A percentile compares a stretch with the other conserved stretches of the same genome.
Conservation (phyloP, 2,329 filamentous ascomycete genomes). For the Apiospora saccharicola region DNA sequence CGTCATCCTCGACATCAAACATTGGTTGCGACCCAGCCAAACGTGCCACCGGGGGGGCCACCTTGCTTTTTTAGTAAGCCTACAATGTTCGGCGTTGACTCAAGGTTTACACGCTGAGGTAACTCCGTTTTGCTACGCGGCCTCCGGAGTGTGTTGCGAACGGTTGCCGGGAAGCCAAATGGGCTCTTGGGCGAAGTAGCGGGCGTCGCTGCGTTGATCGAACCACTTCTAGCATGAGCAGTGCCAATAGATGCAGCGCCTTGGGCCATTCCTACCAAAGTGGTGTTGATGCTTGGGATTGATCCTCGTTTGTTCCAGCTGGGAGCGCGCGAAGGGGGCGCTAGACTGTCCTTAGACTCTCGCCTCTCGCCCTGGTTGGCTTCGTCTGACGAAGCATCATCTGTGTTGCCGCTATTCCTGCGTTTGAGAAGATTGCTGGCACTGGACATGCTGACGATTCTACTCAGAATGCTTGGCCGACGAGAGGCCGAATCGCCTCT, state of each 20-base stretch:
- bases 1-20: constrained; percentile 61
- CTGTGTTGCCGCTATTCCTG: constrained; percentile 33
- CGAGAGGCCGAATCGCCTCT: constrained; percentile 50
- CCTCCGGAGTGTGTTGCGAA: constrained; percentile 60
- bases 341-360: constrained; percentile 57
- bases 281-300: constrained; percentile 65
- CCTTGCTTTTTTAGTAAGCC: constrained; percentile 61
- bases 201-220: constrained; percentile 60
- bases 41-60: constrained; percentile 59
- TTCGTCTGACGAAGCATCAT: constrained; percentile 24
- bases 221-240: constrained; percentile 65
- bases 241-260: constrained; percentile 63
- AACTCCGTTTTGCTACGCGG: constrained; percentile 63
- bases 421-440: constrained; percentile 46
- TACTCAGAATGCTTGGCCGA: constrained; percentile 59
- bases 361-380: constrained; percentile 39
- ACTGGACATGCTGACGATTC: constrained; percentile 59
- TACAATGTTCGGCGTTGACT: constrained; percentile 54
- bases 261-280: constrained; percentile 62
- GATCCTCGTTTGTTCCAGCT: constrained; percentile 61
- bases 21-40: constrained; percentile 51
- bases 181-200: constrained; percentile 62
- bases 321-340: constrained; percentile 57
- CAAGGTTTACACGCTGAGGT: constrained; percentile 47
- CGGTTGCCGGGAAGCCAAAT: constrained; percentile 43